A percentile compares a stretch with the other conserved stretches of the same genome.
These are phyloP conservation scores for Kodamaea kaohsiungensis DNA, from an alignment of 805 yeast genomes.

Conservation along the genomic window DNA sequence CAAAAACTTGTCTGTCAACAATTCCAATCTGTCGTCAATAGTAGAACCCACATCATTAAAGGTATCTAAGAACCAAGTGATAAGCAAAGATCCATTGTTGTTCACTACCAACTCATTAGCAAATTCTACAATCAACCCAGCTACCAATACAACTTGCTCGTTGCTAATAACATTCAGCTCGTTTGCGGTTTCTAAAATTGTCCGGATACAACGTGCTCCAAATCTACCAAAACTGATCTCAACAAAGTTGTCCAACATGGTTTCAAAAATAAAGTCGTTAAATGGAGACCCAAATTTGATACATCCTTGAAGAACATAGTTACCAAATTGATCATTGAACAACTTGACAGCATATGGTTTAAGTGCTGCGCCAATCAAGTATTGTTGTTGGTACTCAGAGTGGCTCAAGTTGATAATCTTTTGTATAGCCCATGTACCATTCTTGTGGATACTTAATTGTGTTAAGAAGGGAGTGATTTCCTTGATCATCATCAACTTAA, in stretches of 20 bases:
- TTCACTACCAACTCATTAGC: constrained; percentile 79
- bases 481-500: constrained; percentile 80
- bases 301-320: constrained; percentile 93
- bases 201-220: constrained; percentile 93
- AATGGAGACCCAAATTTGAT: constrained; percentile 86
- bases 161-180: constrained; percentile 41
- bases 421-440: constrained; percentile 99
- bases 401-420: constrained; percentile 76
- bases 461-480: constrained; percentile 78
- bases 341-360: constrained; percentile 81
- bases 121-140: constrained; percentile 75
- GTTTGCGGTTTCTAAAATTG: constrained; percentile 81
- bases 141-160: constrained; percentile 70
- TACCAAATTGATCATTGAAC: constrained; percentile 94
- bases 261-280: constrained; percentile 86
- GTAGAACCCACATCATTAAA: constrained; percentile 27
- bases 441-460: constrained; percentile 92
- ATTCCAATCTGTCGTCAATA: constrained; percentile 57
- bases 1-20: constrained; percentile 62
- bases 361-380: constrained; percentile 66
- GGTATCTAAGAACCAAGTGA: constrained; percentile 95
- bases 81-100: constrained; percentile 82
- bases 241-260: constrained; percentile 74
- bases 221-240: constrained; percentile 84
- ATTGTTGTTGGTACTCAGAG: constrained; percentile 48